Conservation (phyloP, 192 early-diverging fungal species). For the Coemansia sp. region DNA sequence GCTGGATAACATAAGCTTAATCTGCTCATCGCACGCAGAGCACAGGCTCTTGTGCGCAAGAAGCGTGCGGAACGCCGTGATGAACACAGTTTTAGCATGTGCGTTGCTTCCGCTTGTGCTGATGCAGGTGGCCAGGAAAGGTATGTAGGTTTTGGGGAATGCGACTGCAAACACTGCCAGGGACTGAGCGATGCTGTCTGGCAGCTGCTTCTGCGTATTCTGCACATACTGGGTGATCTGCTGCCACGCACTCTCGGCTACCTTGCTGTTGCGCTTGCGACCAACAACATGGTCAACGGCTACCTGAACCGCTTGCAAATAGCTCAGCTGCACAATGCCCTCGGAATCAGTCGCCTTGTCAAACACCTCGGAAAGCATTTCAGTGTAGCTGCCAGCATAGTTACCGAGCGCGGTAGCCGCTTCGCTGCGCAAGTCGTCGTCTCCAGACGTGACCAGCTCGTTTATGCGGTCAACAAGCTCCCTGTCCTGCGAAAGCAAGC, state of each 20-base stretch:
- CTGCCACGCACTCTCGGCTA: constrained; percentile 21
- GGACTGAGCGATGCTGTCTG: constrained; percentile 40
- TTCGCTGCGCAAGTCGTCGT: constrained; percentile 44
- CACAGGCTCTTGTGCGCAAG: constrained; percentile 35
- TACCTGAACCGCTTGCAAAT: constrained; percentile 36
- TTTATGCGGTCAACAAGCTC: constrained; percentile 19
- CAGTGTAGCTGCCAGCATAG: constrained; percentile 27
- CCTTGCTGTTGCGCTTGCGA: constrained; percentile 5
- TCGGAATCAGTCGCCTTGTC: constrained; percentile 12
- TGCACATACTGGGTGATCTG: constrained; percentile 21
- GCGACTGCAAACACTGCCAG: constrained; percentile 26
- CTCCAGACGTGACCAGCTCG: constrained; percentile 11
- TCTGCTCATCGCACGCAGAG: constrained; percentile 31
- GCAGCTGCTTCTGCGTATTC: constrained; percentile 9
- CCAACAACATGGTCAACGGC: constrained; percentile 25
- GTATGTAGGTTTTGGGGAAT: constrained; percentile 30
- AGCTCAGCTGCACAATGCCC: constrained; percentile 7
- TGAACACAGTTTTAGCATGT: constrained; percentile 24
- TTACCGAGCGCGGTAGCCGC: constrained; percentile 41
- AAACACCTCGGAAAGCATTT: constrained; percentile 33
- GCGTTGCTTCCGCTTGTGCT: constrained; percentile 8
- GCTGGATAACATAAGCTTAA: constrained; percentile 25
- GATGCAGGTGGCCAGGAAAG: constrained; percentile 24
- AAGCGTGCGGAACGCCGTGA: constrained; percentile 44
- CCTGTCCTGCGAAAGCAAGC: constrained; percentile 13